Conservation (phyloP, 208 protist species). For the Novymonas esmeraldas region DNA sequence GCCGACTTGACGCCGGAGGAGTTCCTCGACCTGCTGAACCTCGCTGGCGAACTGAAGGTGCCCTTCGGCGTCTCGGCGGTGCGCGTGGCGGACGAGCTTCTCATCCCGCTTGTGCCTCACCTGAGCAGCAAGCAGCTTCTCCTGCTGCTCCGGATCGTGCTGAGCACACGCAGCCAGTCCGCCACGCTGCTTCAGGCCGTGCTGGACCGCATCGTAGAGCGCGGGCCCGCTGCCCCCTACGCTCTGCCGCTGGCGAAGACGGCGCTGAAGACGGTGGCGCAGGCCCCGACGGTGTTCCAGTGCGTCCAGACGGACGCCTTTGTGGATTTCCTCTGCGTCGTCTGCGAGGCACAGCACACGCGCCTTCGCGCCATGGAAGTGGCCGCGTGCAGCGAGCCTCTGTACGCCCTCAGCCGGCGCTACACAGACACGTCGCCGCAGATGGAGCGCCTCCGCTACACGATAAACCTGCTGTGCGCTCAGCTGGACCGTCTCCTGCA, state of each 20-base stretch:
- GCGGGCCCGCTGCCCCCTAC: slow-evolving; percentile 39
- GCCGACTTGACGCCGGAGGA: slow-evolving; percentile 42
- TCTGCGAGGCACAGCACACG: slow-evolving; percentile 44
- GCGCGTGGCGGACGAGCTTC: slow-evolving; percentile 46
- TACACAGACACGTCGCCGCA: slow-evolving; percentile 39
- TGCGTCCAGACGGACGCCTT: slow-evolving; percentile 37
- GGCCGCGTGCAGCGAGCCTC: slow-evolving; percentile 38
- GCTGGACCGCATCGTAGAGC: slow-evolving; percentile 29
- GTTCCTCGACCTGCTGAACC: slow-evolving; percentile 61
- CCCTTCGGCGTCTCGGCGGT: slow-evolving; percentile 47
- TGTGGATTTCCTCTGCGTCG: slow-evolving; percentile 39
- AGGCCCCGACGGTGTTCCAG: slow-evolving; percentile 40
- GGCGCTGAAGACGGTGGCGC: slow-evolving; percentile 40
- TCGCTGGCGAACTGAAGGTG: slow-evolving; percentile 64
- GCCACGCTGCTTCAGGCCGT: slow-evolving; percentile 41
- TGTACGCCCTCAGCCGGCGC: slow-evolving; percentile 59
- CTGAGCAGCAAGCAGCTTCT: slow-evolving; percentile 45
- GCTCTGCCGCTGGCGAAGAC: slow-evolving; percentile 46
- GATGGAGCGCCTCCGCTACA: slow-evolving; percentile 31
- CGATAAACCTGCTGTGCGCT: slow-evolving; percentile 45
- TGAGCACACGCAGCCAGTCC: slow-evolving; percentile 53
- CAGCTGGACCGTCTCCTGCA: slow-evolving; percentile 62
- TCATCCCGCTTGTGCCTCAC: slow-evolving; percentile 58
- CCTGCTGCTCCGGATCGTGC: slow-evolving; percentile 41
- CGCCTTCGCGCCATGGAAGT: slow-evolving; percentile 48